phyloP scores from a whole-genome alignment of 2,329 filamentous ascomycete species.

The Chrysoporthe austroafricana region DNA sequence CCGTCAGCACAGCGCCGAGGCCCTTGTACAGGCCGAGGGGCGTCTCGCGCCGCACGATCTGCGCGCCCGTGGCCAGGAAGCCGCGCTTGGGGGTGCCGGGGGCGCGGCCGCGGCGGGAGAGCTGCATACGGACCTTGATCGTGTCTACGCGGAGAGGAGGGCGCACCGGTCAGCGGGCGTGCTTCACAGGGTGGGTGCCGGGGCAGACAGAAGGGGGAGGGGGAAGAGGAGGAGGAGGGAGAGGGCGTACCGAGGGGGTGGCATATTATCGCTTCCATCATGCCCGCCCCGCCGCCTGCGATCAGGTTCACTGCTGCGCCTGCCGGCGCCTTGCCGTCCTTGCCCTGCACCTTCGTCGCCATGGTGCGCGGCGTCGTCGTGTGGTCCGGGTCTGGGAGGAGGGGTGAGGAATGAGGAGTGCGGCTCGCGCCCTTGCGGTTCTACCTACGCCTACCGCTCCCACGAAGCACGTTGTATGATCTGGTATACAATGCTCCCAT shows the following conservation, averaged over 20 bases:
- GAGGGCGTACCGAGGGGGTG: conserved; percentile 78
- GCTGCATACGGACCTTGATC: conserved; percentile 99
- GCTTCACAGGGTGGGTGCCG: conserved; percentile 3
- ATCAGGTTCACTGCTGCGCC: conserved; percentile 86
- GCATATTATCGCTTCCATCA: conserved; percentile 98
- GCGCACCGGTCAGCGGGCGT: conserved; percentile 32
- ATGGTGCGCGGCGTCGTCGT: conserved; percentile 36
- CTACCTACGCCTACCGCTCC: background rate
- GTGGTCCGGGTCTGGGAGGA: conserved; percentile 26
- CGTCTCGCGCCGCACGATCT: conserved; percentile 89
- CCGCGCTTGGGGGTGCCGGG: conserved; percentile 86
- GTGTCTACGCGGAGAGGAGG: conserved; percentile 63
- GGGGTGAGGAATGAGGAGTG: background rate
- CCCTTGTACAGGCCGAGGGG: conserved; percentile 96
- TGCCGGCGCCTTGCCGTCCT: conserved; percentile 72
- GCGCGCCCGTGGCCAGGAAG: conserved; percentile 81
- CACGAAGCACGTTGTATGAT: background rate
- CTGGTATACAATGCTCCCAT: background rate
- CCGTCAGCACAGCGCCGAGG: conserved; percentile 92
- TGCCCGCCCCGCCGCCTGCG: conserved; percentile 93
- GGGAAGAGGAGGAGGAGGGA: conserved; percentile 17
- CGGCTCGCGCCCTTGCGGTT: background rate
- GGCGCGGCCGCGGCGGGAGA: conserved; percentile 80
- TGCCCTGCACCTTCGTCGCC: conserved; percentile 48
- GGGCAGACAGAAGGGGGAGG: background rate